Conservation (phyloP, 768 basidiomycete genomes). For the Podaxis sp. region DNA sequence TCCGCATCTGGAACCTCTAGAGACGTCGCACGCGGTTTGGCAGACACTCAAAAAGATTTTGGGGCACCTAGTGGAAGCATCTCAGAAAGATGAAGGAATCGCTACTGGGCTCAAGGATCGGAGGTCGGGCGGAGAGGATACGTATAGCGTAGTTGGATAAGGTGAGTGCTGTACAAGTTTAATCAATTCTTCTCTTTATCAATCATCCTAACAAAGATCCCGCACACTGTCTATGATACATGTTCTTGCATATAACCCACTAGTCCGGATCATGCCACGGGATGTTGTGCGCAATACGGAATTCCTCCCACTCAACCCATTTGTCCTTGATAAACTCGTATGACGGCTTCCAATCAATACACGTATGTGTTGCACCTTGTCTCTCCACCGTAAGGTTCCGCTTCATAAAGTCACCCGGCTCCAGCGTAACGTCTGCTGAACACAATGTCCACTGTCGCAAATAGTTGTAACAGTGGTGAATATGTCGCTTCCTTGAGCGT, state of each 20-base stretch:
- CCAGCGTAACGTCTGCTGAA: conserved; percentile 46
- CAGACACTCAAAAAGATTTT: conserved; percentile 24
- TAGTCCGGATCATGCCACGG: conserved; percentile 25
- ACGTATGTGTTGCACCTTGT: conserved; percentile 38
- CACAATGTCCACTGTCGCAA: conserved; percentile 47
- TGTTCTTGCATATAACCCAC: background rate
- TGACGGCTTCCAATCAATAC: conserved; percentile 39
- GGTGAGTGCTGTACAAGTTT: background rate
- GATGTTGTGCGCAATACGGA: conserved; percentile 24
- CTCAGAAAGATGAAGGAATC: conserved; percentile 19
- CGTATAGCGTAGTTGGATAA: conserved; percentile 13
- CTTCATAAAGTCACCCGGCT: conserved; percentile 39
- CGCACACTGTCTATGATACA: background rate
- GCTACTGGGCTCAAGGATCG: background rate
- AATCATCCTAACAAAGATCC: background rate
- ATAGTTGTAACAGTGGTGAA: conserved; percentile 49
- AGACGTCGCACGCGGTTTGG: conserved; percentile 23
- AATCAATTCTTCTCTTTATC: background rate
- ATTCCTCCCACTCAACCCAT: conserved; percentile 34
- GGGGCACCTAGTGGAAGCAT: conserved; percentile 22
- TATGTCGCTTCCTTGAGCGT: conserved; percentile 25
- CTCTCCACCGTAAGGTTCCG: conserved; percentile 35
- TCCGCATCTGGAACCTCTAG: conserved; percentile 21
- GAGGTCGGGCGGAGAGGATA: background rate
- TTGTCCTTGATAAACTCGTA: conserved; percentile 34